Percentiles rank a stretch among this genome's conserved stretches.
These are phyloP conservation scores for Phyllosticta paracitricarpa DNA, from an alignment of 2,329 filamentous ascomycete genomes.

Conservation along the genomic window DNA sequence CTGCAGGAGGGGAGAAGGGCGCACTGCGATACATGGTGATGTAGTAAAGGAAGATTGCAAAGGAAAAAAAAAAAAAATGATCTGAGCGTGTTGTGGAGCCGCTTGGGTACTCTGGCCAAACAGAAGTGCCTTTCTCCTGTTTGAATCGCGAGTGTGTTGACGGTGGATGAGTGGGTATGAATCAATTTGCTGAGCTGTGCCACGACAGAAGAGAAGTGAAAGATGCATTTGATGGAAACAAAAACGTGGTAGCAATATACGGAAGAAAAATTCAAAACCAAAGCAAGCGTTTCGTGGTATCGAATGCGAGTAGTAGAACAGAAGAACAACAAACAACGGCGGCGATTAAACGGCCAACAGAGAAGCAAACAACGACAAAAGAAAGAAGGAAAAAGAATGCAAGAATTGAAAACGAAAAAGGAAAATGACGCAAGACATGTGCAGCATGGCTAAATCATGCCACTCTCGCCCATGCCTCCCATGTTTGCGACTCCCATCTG, in stretches of 20 bases:
- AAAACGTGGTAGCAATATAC: neutral
- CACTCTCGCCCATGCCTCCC: slow-evolving; percentile 16
- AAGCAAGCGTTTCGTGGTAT: neutral
- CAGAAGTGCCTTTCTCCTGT: too few relatives aligned
- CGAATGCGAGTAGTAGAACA: neutral
- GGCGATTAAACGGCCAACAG: neutral
- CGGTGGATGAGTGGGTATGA: too few relatives aligned
- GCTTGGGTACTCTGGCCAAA: too few relatives aligned
- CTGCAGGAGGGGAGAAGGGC: too few relatives aligned
- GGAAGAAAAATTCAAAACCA: neutral
- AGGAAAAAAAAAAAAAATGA: too few relatives aligned
- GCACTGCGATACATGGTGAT: too few relatives aligned
- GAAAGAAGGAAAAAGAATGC: neutral
- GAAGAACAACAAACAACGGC: neutral
- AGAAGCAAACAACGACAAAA: neutral
- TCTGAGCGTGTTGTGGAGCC: too few relatives aligned
- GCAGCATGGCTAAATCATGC: slow-evolving; percentile 18
- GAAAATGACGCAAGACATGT: neutral
- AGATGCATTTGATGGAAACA: too few relatives aligned
- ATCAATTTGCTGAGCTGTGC: too few relatives aligned
- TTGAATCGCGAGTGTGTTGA: too few relatives aligned
- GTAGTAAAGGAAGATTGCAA: too few relatives aligned
- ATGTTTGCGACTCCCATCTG: slow-evolving; percentile 32
- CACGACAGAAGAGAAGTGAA: too few relatives aligned
- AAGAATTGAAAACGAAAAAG: neutral